Base-by-base conservation (phyloP, 345 rosid species). In the Acer yangbiense region DNA sequence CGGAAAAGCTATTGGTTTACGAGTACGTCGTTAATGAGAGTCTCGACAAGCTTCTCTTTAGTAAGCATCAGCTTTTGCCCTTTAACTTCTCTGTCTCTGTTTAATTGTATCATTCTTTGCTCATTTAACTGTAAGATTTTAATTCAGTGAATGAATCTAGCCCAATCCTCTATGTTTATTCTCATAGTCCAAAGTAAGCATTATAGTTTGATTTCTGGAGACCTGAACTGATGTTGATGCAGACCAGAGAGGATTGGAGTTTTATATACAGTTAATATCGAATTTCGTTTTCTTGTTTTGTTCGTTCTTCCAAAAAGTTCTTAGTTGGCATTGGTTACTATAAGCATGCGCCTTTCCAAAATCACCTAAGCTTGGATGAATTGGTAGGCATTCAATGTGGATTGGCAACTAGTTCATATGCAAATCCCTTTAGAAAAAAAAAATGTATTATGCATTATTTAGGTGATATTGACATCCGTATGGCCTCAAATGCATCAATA, bases 11-110 rank as follows among this genome's bases (percentile, higher is more conserved):
- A 77, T 82, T 97, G 85, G 98, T 97, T 65, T 97, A 97, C 18
- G 99, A 97, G 79, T 97, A 91, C 58, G 88, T 97, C 25, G 23
- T 76, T 1, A 83, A 97, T 25, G 97, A 97, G 85, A 97, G 99
- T 86, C 94, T 94, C 2, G 99, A 97, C 89, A 97, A 94, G 87
- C 71, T 84, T 83, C 92, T 97, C 21, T 94, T 97, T 96, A 90
- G 98, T 93, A 86, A 91, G 98, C 86, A 67, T 18, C 41, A 27
- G 62, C 65, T 68, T 39, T 18, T 63, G 13, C 29, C 46, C 64
- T 79, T 58, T 41, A 63, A 43, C 68, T 46, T 8, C 67, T 69
- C 0, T 60, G 70, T 41, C 32, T 43, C 66, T 2, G 11, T 58
- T 71, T 66, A 23, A 23, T 11, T 75, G 21, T 68, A 29, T 12